Conservation (phyloP, 352 stramenopile genomes). For the Globisporangium emineosum region DNA sequence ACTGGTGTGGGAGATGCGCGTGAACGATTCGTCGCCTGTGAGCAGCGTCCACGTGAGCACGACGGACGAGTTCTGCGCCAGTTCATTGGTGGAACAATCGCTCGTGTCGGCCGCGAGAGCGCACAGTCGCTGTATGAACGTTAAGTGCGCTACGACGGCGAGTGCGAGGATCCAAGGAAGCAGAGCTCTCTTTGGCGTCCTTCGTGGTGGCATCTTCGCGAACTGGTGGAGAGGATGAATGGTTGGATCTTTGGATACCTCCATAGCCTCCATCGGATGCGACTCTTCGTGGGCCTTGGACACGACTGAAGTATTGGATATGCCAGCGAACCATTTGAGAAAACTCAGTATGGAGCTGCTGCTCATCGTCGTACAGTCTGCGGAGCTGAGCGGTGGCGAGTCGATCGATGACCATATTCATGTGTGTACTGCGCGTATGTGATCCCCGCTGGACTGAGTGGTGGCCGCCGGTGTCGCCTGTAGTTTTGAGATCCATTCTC, state of each 20-base stretch:
- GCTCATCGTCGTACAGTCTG: background rate
- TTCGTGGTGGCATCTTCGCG: background rate
- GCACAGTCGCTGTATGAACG: background rate
- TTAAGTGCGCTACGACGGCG: background rate
- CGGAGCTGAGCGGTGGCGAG: too few relatives aligned
- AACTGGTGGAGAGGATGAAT: background rate
- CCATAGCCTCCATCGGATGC: background rate
- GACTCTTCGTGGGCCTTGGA: background rate
- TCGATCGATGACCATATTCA: background rate
- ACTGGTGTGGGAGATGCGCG: conserved; percentile 45
- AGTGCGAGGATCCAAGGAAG: background rate
- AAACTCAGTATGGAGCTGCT: background rate
- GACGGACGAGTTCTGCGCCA: conserved; percentile 17
- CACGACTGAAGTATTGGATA: background rate
- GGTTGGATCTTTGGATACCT: background rate
- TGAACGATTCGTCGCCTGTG: conserved; percentile 37
- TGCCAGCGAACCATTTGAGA: background rate
- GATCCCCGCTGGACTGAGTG: background rate
- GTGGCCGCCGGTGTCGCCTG: background rate
- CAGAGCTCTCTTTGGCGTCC: background rate
- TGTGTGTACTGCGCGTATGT: background rate
- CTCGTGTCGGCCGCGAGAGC: background rate
- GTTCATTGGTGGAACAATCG: conserved; percentile 7
- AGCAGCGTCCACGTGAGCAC: conserved; percentile 31
- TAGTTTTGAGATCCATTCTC: too few relatives aligned